phyloP scores from a whole-genome alignment of 768 basidiomycete genomes.

The Kwoniella heveanensis region DNA sequence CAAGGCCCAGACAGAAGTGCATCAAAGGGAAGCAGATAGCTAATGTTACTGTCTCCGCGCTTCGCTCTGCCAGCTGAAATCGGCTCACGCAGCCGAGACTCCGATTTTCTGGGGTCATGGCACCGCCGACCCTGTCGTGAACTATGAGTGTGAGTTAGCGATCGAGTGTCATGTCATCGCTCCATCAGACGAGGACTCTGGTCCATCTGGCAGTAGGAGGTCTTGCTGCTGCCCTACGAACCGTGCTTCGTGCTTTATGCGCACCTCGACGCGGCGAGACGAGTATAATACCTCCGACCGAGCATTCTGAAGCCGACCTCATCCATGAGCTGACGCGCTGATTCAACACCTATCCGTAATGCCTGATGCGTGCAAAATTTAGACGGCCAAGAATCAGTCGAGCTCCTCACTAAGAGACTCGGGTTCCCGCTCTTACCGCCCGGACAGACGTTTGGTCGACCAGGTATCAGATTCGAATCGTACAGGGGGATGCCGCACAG shows the following conservation, averaged over 20 bases:
- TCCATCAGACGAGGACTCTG: too few relatives aligned
- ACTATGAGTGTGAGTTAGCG: conserved; percentile 58
- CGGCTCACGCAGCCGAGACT: conserved; percentile 63
- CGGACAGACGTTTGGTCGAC: conserved; percentile 44
- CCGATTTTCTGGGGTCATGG: conserved; percentile 91
- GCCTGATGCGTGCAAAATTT: neutral
- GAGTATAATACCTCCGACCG: too few relatives aligned
- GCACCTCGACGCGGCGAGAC: too few relatives aligned
- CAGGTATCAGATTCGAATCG: conserved; percentile 68
- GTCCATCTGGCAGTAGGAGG: too few relatives aligned
- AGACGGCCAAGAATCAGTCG: conserved; percentile 62
- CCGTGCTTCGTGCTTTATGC: too few relatives aligned
- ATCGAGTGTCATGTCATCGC: too few relatives aligned
- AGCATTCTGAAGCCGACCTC: too few relatives aligned
- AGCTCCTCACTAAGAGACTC: conserved; percentile 63
- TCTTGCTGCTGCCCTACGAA: too few relatives aligned
- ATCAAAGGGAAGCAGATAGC: too few relatives aligned
- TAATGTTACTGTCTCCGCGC: too few relatives aligned
- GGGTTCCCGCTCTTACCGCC: conserved; percentile 58
- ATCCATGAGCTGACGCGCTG: too few relatives aligned
- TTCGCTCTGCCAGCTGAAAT: conserved; percentile 62
- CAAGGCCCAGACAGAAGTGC: too few relatives aligned
- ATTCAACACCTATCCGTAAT: neutral
- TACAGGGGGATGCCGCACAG: conserved; percentile 73
- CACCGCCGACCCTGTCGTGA: conserved; percentile 71